Evolutionary conservation across 2,329 filamentous ascomycete genomes (phyloP), one percentile per base, ranked within the genome.

Genomic region (Ambrosiella xylebori): DNA sequence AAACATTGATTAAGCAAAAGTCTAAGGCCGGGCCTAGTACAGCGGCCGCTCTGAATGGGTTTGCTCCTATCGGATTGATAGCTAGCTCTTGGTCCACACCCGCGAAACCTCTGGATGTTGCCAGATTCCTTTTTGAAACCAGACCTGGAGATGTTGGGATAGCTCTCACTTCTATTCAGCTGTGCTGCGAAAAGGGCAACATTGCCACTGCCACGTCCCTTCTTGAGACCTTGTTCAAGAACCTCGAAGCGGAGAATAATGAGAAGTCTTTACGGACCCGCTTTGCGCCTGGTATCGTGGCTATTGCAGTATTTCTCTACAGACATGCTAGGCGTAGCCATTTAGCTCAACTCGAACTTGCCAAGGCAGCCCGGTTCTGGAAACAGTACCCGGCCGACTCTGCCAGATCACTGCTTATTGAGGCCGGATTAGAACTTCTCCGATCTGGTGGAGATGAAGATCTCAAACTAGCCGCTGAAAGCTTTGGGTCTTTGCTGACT

Each of bases 361-460:
- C 82, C 60, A 86, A 85, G 68, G 88, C 91, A 15, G 88, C 88
- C 9, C 74, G 77, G 12, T 84, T 94, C 71, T 97, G 93, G 90
- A 79, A 81, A 57, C 74, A 76, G 51, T 84, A 82, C 63, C 73
- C 62, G 70, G 62, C 64, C 5, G 63, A 61, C 13, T 62, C 66
- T 1, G 68, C 82, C 0, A 70, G 76, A n/a, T 79, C 85, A 0
- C 78, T 97, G 5, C 76, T 95, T 55, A 82, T 83, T 59, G 87
- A 89, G 57, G 88, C 90, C 7, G 91, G 87, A n/a, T 77, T 85
- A 47, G 83, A 88, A 53, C 79, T 97, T 8, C 79, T 96, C 88
- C 0, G 79, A 83, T 6, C 79, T 83, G 53, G 67, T 75, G 0
- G 76, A 84, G 13, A 47, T 17, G n/a, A 13, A 13, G 86, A 95